Base-by-base conservation (phyloP, 768 basidiomycete species). In the Tulasnella sp. region DNA sequence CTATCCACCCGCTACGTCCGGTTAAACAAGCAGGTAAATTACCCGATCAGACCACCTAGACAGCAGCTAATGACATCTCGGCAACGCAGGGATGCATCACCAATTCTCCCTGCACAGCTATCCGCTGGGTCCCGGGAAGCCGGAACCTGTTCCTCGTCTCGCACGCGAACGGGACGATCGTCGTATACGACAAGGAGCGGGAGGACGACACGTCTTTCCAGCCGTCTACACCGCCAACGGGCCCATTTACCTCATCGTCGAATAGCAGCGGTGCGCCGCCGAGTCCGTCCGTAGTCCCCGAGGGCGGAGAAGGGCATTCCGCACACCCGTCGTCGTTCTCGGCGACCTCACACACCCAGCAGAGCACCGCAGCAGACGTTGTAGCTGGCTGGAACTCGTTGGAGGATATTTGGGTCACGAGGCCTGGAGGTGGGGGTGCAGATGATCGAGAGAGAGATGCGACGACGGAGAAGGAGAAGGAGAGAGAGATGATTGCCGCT, bases 161-260 rank as follows among this genome's bases (percentile, higher is more conserved):
- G 6, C 92, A 95, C 78, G 90, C 90, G 29, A 92, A 96, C 75
- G 94, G 94, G 5, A 90, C 93, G 5, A 89, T 96, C 73, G 85
- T 95, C 42, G 87, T 94, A 19, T 95, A 93, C 76, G 94, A 95
- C 80, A 93, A 89, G 77, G 94, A 95, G 76, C 89, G 92, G 37
- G 94, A 94, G 64, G 94, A 96, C 73, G 92, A 91, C 17, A 35
- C 65, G 22, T 76, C 83, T 2, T 94, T 94, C 77, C 86, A 82
- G 1, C 86, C 89, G 0, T 87, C 65, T 89, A 90, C 35, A 72
- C 73, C 67, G 68, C 73, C 26, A 73, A 75, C 17, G 74, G 79
- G 62, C 16, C 78, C 81, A 14, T 75, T 80, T 1, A 72, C 78
- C 3, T 71, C 76, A n/a, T 22, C 59, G 22, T n/a, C 59, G 8